phyloP scores from a whole-genome alignment of 2,329 filamentous ascomycete species.

The Calonectria pauciramosa region DNA sequence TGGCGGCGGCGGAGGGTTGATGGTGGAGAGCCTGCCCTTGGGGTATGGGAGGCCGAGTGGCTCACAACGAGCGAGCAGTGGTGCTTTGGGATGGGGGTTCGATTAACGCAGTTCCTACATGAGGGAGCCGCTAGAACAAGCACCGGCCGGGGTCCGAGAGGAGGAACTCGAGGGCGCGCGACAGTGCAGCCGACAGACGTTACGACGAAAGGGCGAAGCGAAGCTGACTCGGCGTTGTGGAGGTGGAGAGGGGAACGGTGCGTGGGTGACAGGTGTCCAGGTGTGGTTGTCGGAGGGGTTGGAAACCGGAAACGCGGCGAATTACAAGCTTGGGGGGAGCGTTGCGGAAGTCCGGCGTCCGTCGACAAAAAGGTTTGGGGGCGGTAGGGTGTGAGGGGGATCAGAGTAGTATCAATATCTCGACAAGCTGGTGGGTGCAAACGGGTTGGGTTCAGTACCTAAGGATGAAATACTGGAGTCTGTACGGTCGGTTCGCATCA shows the following conservation, averaged over 20 bases:
- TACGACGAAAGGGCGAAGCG: conserved; percentile 34
- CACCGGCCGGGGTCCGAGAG: conserved; percentile 32
- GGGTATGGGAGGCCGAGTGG: conserved; percentile 51
- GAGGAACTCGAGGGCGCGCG: conserved; percentile 36
- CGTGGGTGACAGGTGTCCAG: conserved; percentile 44
- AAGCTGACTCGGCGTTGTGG: conserved; percentile 38
- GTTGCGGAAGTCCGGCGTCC: conserved; percentile 40
- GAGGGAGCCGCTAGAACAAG: conserved; percentile 40
- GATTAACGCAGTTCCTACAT: conserved; percentile 52
- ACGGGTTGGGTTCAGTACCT: conserved; percentile 46
- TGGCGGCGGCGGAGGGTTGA: conserved; percentile 48
- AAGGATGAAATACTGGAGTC: neutral
- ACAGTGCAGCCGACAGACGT: conserved; percentile 35
- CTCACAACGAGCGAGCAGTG: conserved; percentile 47
- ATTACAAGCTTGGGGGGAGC: conserved; percentile 41
- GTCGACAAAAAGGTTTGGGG: conserved; percentile 33
- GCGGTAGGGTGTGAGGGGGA: conserved; percentile 39
- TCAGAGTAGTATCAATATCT: conserved; percentile 47
- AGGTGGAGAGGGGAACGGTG: conserved; percentile 37
- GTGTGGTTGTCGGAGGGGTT: conserved; percentile 33
- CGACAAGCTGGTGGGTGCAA: conserved; percentile 44
- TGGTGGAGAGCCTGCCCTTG: conserved; percentile 54
- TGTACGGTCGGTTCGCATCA: conserved; percentile 1
- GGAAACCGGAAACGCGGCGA: conserved; percentile 42
- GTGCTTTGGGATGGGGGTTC: conserved; percentile 44